Conservation (phyloP, 1,139 yeast genomes). For the Protomyces macrosporus region DNA sequence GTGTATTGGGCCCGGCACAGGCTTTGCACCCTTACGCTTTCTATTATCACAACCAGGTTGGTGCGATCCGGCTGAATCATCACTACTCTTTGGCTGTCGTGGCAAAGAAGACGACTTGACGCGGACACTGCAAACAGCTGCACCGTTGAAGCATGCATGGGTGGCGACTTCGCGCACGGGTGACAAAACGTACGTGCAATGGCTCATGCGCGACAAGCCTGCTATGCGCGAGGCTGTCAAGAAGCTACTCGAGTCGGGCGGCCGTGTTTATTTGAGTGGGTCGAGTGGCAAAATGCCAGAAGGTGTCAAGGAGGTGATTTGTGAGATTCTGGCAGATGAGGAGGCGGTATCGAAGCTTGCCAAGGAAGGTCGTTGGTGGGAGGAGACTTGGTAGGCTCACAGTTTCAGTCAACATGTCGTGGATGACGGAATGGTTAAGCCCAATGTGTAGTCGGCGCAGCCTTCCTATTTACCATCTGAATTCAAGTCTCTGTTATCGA, state of each 20-base stretch:
- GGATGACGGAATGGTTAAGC: no score
- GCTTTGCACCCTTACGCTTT: conserved; percentile 96
- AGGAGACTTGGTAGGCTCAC: conserved; percentile 73
- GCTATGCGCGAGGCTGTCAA: conserved; percentile 47
- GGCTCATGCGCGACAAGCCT: conserved; percentile 42
- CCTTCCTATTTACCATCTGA: no score
- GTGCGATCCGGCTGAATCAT: not conserved
- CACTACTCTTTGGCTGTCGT: conserved; percentile 76
- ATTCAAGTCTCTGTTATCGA: no score
- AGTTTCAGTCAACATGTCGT: no score
- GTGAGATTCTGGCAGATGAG: conserved; percentile 55
- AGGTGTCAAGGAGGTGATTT: conserved; percentile 72
- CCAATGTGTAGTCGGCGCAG: no score
- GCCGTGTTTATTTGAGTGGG: conserved; percentile 77
- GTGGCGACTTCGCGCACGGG: conserved; percentile 35
- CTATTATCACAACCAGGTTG: conserved; percentile 59
- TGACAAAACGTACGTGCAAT: conserved; percentile 64
- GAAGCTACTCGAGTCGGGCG: conserved; percentile 50
- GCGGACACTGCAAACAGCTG: conserved; percentile 54
- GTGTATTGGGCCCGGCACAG: conserved; percentile 98
- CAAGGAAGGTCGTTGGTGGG: conserved; percentile 61
- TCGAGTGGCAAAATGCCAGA: conserved; percentile 94
- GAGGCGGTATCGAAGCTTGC: conserved; percentile 50
- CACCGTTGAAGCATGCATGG: conserved; percentile 37
- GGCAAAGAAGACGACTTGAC: conserved; percentile 60